Conservation (phyloP, 1,284 basidiomycete genomes). For the Microstroma glucosiphilum region DNA sequence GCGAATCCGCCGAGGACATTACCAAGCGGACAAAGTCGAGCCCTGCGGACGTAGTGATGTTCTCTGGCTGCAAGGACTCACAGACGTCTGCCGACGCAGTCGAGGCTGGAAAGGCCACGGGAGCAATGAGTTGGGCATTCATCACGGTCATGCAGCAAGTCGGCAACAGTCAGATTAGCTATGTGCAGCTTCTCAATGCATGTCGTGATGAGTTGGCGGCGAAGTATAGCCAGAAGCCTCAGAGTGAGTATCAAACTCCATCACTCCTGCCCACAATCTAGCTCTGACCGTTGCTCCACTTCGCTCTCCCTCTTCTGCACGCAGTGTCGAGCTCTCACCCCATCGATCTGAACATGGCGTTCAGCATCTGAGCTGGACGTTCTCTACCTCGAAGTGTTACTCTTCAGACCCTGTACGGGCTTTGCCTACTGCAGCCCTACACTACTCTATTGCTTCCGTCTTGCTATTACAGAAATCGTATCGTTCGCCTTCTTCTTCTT, state of each 20-base stretch:
- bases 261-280: background rate
- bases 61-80: conserved; percentile 74
- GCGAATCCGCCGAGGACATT: conserved; percentile 61
- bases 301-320: conserved; percentile 15
- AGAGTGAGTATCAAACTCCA: conserved; percentile 10
- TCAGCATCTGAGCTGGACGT: conserved; percentile 26
- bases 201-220: conserved; percentile 36
- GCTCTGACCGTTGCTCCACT: conserved; percentile 6
- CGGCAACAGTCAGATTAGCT: conserved; percentile 34
- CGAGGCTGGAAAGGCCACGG: conserved; percentile 73
- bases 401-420: too few species aligned
- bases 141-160: conserved; percentile 55
- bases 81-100: conserved; percentile 86
- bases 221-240: conserved; percentile 49
- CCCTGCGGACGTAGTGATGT: conserved; percentile 63
- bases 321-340: conserved; percentile 54
- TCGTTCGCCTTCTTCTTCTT: too few species aligned
- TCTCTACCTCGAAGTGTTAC: too few species aligned
- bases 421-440: too few species aligned
- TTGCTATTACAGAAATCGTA: too few species aligned
- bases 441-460: too few species aligned
- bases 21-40: conserved; percentile 68
- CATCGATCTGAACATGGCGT: conserved; percentile 46
- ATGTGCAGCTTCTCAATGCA: conserved; percentile 43
- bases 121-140: conserved; percentile 53